phyloP scores from a whole-genome alignment of 2,329 filamentous ascomycete species.

The Aspergillus tanneri region DNA sequence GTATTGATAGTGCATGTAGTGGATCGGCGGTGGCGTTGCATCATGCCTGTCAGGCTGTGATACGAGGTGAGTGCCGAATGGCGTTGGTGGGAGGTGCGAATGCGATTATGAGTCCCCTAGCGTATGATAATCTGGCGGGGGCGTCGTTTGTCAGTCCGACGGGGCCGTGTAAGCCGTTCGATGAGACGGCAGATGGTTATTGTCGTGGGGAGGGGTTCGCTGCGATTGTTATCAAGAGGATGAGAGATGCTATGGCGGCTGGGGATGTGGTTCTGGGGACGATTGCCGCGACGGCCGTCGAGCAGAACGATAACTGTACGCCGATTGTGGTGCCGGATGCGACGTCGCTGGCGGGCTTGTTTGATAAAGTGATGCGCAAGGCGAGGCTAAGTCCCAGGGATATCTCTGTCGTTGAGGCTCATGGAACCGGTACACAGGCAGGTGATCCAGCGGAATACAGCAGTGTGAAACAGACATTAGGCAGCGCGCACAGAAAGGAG shows the following conservation, averaged over 20 bases:
- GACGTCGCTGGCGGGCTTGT: constrained; percentile 31
- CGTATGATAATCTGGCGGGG: constrained; percentile 26
- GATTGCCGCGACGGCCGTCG: constrained; percentile 32
- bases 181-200: constrained; percentile 52
- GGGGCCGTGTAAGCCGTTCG: constrained; percentile 51
- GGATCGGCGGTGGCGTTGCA: constrained; percentile 39
- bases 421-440: constrained; percentile 35
- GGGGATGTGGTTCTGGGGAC: constrained; percentile 48
- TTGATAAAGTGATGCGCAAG: constrained; percentile 23
- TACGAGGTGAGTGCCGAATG: constrained; percentile 22
- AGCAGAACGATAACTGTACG: constrained; percentile 36
- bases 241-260: constrained; percentile 48
- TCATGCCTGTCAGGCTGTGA: constrained; percentile 25
- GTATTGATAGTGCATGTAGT: constrained; percentile 46
- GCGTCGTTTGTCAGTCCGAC: constrained; percentile 46
- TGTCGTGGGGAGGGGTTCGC: constrained; percentile 52
- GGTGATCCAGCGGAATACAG: constrained; percentile 33
- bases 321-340: constrained; percentile 22
- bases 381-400: constrained; percentile 24
- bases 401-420: constrained; percentile 36
- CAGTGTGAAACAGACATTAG: constrained; percentile 26
- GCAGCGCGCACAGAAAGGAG: constrained; percentile 15
- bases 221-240: constrained; percentile 49
- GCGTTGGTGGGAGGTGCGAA: constrained; percentile 39
- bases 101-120: constrained; percentile 30